Percentiles rank a stretch among this genome's conserved stretches.
Evolutionary conservation across 495 filamentous ascomycete species (phyloP).

Genomic region (Aspergillus taichungensis): DNA sequence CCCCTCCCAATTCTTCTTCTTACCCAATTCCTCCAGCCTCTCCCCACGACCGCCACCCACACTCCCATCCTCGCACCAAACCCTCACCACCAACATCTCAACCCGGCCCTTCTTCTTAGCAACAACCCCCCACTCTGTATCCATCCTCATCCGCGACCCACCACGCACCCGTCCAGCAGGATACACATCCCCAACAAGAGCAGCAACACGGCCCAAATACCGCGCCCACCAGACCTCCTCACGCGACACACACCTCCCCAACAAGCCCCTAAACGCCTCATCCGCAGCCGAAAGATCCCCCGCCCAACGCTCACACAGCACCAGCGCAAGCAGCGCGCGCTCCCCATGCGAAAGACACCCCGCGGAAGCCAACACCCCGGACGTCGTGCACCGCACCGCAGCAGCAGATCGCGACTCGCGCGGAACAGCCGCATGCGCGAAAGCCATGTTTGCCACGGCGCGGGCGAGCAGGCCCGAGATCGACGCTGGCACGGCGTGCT

Average conservation of each 20-base stretch:
- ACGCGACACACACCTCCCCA: conserved; percentile 32
- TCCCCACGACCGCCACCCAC: no score
- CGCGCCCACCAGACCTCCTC: conserved; percentile 48
- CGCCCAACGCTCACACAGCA: conserved; percentile 70
- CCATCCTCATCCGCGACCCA: conserved; percentile 17
- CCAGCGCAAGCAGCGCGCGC: conserved; percentile 58
- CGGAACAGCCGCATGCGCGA: conserved; percentile 36
- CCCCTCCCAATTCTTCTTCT: no score
- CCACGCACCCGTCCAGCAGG: conserved; percentile 39
- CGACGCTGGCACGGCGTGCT: conserved; percentile 12
- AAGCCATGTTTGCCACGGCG: conserved; percentile 42
- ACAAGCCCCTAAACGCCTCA: conserved; percentile 24
- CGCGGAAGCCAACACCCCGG: conserved; percentile 51
- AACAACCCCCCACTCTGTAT: conserved; percentile 22
- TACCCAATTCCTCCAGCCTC: no score
- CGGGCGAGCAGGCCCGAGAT: conserved; percentile 35
- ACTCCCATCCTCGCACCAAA: no score
- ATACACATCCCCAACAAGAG: conserved; percentile 42
- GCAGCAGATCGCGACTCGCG: conserved; percentile 49
- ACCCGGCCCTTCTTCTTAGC: conserved; percentile 11
- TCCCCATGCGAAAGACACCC: conserved; percentile 63
- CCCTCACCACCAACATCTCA: no score
- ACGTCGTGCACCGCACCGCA: conserved; percentile 60
- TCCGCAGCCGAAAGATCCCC: conserved; percentile 48
- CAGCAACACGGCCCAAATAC: conserved; percentile 47